Conservation (phyloP, 2,329 filamentous ascomycete species). For the Botryotinia calthae region DNA sequence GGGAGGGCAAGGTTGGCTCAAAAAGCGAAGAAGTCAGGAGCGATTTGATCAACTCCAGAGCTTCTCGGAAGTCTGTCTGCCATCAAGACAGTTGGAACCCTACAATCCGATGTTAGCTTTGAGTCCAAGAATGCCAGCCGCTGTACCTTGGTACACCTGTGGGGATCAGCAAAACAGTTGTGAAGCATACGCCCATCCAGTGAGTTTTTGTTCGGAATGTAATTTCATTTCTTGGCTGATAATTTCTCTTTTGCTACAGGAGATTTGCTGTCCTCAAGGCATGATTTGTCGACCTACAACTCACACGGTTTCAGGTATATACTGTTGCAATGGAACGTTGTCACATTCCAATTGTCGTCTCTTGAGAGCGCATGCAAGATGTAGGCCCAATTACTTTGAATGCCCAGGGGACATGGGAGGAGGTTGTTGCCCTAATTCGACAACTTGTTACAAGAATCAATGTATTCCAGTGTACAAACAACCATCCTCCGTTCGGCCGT, state of each 20-base stretch:
- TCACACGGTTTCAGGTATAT: slow-evolving; percentile 32
- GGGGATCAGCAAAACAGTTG: slow-evolving; percentile 37
- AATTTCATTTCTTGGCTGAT: not conserved
- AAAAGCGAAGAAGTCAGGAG: slow-evolving; percentile 14
- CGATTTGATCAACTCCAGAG: not conserved
- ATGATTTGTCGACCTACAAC: slow-evolving; percentile 30
- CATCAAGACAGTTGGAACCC: slow-evolving; percentile 26
- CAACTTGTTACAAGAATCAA: slow-evolving; percentile 14
- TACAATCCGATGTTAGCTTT: slow-evolving; percentile 3
- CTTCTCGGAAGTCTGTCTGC: slow-evolving; percentile 26
- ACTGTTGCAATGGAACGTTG: slow-evolving; percentile 34
- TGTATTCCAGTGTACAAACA: slow-evolving; percentile 27
- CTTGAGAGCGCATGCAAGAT: slow-evolving; percentile 28
- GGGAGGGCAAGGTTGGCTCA: slow-evolving; percentile 33
- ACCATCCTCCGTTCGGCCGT: slow-evolving; percentile 13
- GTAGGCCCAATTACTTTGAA: slow-evolving; percentile 27
- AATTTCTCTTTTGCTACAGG: slow-evolving; percentile 22
- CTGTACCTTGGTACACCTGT: slow-evolving; percentile 35
- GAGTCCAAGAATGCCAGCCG: slow-evolving; percentile 5
- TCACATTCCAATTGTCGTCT: slow-evolving; percentile 26
- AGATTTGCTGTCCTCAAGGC: slow-evolving; percentile 35
- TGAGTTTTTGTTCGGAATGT: slow-evolving; percentile 18
- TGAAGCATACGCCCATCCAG: slow-evolving; percentile 32
- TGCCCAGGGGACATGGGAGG: slow-evolving; percentile 33
- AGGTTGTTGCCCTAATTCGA: slow-evolving; percentile 33